Base-by-base conservation (phyloP, 2,329 filamentous ascomycete species). In the Colletotrichum musicola region DNA sequence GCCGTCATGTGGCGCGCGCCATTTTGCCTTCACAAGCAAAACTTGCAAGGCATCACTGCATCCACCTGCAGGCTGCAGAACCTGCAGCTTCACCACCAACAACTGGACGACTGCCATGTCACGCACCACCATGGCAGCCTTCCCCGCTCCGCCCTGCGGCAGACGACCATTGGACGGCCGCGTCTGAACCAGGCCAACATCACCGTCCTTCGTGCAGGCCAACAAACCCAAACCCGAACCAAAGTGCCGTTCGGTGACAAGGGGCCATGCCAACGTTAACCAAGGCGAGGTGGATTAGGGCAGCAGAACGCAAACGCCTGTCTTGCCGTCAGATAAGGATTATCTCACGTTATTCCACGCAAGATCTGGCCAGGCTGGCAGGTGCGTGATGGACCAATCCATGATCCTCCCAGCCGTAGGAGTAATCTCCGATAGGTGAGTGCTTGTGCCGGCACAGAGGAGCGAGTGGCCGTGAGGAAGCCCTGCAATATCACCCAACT, bases 131-230 rank as follows among this genome's bases (percentile, higher is more conserved):
- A 44, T 57, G 46, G 63, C 57, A 69, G 56, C 57, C 63, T 68
- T 56, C 67, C 67, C 67, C 67, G 67, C 67, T 68, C 51, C 57
- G 67, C 63, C 51, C 63, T 57, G 63, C 63, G 63, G 67, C 67
- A 62, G 38, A 22, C 27, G 35, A 42, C 47, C 27, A 68, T 69
- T 69, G 67, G 62, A 51, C 20, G 20, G 42, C 40, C 27, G 57
- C 7, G 42, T 13, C 47, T 61, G n/a, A 22, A 64, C 20, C 16
- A 25, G 20, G 42, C 46, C 50, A 57, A 42, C 53, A 57, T 67
- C 47, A 53, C 50, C 42, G 47, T 58, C 47, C 54, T 67, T 50
- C 30, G 42, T 64, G 42, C 62, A 56, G 30, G 54, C 62, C 61
- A 50, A 60, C 47, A 42, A 54, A 57, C 50, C 30, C 30, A 35